Evolutionary conservation across 2,329 filamentous ascomycete genomes (phyloP).

Genomic region (Neoascochyta sp.): DNA sequence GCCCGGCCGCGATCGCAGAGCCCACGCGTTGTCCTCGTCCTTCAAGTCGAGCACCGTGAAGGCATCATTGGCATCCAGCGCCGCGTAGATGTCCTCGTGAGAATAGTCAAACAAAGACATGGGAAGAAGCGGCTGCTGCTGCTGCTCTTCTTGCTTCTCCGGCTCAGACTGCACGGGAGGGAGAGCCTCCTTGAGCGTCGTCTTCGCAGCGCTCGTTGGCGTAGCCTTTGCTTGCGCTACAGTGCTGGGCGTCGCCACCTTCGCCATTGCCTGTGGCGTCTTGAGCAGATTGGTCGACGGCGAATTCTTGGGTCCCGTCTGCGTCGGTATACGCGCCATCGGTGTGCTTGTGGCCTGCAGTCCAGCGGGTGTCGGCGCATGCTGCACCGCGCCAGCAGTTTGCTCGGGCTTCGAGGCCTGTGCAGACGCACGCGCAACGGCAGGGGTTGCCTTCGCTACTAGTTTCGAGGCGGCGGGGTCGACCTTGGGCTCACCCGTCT

Average conservation of each 20-base stretch:
- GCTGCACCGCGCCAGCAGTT: conserved; percentile 28
- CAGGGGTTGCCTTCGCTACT: conserved; percentile 18
- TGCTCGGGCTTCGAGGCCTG: conserved; percentile 34
- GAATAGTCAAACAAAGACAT: conserved; percentile 31
- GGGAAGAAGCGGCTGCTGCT: conserved; percentile 22
- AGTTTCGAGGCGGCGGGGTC: conserved; percentile 23
- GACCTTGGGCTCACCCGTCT: conserved; percentile 37
- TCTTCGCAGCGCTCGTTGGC: conserved; percentile 24
- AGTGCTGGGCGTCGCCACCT: conserved; percentile 34
- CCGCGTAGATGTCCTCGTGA: conserved; percentile 33
- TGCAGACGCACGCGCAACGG: conserved; percentile 18
- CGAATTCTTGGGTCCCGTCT: conserved; percentile 37
- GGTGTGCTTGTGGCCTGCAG: conserved; percentile 31
- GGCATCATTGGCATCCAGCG: conserved; percentile 29
- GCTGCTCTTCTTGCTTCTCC: conserved; percentile 17
- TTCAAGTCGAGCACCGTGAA: conserved; percentile 35
- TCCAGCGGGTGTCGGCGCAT: conserved; percentile 36
- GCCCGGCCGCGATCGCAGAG: conserved; percentile 27
- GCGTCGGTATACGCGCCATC: conserved; percentile 38
- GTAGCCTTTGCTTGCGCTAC: conserved; percentile 32
- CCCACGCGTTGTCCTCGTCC: conserved; percentile 35
- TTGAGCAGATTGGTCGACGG: conserved; percentile 38
- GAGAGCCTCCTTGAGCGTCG: conserved; percentile 24
- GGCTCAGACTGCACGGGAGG: conserved; percentile 13
- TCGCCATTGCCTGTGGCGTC: conserved; percentile 35